Base-by-base conservation (phyloP, 352 stramenopile genomes). In the Globisporangium parvum region DNA sequence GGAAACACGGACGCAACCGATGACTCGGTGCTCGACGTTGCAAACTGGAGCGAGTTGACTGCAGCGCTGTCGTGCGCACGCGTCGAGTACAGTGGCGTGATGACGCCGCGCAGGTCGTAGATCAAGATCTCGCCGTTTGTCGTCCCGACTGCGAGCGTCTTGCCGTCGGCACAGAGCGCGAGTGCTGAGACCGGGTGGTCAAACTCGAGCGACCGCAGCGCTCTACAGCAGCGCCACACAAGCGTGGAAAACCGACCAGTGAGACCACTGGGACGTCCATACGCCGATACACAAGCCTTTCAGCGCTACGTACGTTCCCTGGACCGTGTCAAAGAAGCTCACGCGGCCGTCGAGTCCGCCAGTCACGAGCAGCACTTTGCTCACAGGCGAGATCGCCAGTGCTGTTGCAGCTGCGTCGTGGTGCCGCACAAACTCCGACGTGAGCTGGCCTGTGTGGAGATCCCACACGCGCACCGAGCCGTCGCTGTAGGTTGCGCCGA, bases 401-500 rank as follows among this genome's bases (percentile, higher is more conserved):
- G 69, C 69, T 11, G 80, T 84, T 2, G 80, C 67, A 10, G 75
- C 65, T 14, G 72, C 77, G 21, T 87, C 70, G 47, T 91, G 80
- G 24, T 84, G 73, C 15, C 66, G 60, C 2, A 67, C 65, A 31
- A 88, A 87, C 50, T 87, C 78, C n/a, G 66, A 66, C 31, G 68
- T 71, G 8, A 87, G 56, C 57, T 85, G 71, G 0, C 67, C 76
- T 0, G 75, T 82, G 46, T 62, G 72, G 17, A 87, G 48, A 49
- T 88, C 77, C 80, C 80, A 91, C 3, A 91, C 55, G 21, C 80
- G 75, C 3, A 91, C 70, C 0, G 80, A 86, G 2, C 80, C 80
- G 24, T 88, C 79, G 8, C 57, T 60, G 55, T 88, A 88, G 1
- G 73, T 81, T 0, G 77, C 67, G 14, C 80, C 77, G 15, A 91